Evolutionary conservation across 768 basidiomycete genomes (phyloP).

Genomic region (Trametes gibbosa): DNA sequence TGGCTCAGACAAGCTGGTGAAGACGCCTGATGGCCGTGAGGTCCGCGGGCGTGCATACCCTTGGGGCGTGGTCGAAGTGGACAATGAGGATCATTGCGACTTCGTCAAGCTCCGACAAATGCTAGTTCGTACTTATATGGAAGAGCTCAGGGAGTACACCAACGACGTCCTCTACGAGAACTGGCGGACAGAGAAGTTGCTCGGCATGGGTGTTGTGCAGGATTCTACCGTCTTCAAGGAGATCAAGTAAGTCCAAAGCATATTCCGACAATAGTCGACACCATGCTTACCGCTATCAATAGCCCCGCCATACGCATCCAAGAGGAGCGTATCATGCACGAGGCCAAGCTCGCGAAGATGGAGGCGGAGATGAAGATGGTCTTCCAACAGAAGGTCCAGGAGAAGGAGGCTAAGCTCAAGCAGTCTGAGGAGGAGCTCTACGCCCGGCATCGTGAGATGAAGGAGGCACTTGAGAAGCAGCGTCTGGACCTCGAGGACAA

Average conservation of each 20-base stretch:
- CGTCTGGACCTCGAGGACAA: conserved; percentile 95
- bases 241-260: conserved; percentile 77
- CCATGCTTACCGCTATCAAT: conserved; percentile 7
- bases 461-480: conserved; percentile 97
- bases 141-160: conserved; percentile 96
- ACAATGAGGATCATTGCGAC: conserved; percentile 99
- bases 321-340: conserved; percentile 94
- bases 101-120: conserved; percentile 99
- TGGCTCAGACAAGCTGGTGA: conserved; percentile 83
- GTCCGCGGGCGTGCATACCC: conserved; percentile 96
- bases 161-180: conserved; percentile 96
- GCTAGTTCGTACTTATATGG: conserved; percentile 99
- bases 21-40: conserved; percentile 82
- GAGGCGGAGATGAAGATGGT: conserved; percentile 99
- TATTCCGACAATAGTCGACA: not conserved
- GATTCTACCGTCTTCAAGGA: conserved; percentile 99
- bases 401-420: conserved; percentile 98
- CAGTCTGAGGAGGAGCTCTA: conserved; percentile 99
- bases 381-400: conserved; percentile 99
- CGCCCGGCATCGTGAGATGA: conserved; percentile 99
- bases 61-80: conserved; percentile 99
- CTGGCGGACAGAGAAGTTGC: conserved; percentile 94
- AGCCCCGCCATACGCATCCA: conserved; percentile 96
- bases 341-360: conserved; percentile 98
- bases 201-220: conserved; percentile 97